Evolutionary conservation across 345 rosid species (phyloP), one percentile per base, ranked within the genome.

Genomic region (Citrus medica): DNA sequence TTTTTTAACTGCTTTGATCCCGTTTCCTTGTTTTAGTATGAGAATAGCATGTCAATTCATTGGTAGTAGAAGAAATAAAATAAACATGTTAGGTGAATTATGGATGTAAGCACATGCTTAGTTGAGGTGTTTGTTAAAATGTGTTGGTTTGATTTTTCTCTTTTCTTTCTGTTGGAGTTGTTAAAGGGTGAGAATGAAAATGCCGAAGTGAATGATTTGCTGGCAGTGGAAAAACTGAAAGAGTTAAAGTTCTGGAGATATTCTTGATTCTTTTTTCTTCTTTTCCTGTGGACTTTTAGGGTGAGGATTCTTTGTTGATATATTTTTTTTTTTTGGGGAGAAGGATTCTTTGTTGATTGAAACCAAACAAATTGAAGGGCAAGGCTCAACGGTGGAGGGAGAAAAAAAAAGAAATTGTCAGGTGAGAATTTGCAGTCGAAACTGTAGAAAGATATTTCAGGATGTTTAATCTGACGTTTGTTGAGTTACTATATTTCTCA

Each of bases 341-440:
- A 2, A 24, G 40, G 28, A 62, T 33, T 76, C 53, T 76, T 4
- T 28, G 24, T 76, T 78, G 59, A 60, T 77, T 68, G 70, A 83
- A 63, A 76, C 9, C 25, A 32, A 65, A 59, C 37, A 37, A 51
- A 25, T 7, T 37, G 78, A 73, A 32, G 74, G 74, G 67, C 79
- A 73, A 68, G 71, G 73, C 27, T 40, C 81, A 16, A 35, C 75
- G 27, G 73, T 19, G 27, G 77, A 40, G 65, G 46, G 51, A 40
- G 81, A 25, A 73, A 38, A 73, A 69, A 74, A 60, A 76, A 80
- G 72, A 68, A 67, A 28, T 76, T 73, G 69, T 78, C 72, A 79
- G 85, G 86, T 87, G 73, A 69, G 68, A 58, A 19, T 37, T 33
- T 71, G 0, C 68, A 32, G 59, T 59, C 24, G 24, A 55, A 62